Evolutionary conservation across 495 filamentous ascomycete genomes (phyloP).

Genomic region (Trichoderma reesei): DNA sequence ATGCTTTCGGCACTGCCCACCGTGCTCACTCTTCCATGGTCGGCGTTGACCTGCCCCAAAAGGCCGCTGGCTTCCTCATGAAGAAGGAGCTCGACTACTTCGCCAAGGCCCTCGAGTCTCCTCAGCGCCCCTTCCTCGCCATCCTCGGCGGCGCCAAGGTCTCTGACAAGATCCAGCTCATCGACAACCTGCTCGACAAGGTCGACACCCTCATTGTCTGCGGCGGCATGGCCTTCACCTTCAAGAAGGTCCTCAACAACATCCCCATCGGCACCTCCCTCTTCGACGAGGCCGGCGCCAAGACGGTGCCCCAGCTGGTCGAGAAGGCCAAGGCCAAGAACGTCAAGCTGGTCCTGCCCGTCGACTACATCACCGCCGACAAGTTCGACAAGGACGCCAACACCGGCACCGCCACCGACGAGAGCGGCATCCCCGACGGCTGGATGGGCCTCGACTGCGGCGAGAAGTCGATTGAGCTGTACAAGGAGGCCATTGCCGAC

Average conservation of each 20-base stretch:
- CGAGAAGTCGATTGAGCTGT: constrained; percentile 73
- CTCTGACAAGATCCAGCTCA: constrained; percentile 98
- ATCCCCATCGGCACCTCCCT: constrained; percentile 85
- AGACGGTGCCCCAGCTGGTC: constrained; percentile 79
- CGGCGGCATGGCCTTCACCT: constrained; percentile 98
- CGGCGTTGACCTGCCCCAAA: constrained; percentile 86
- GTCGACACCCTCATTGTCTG: constrained; percentile 94
- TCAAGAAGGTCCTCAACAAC: constrained; percentile 93
- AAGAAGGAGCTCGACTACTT: constrained; percentile 99
- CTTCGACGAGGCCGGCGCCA: constrained; percentile 90
- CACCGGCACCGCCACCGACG: constrained; percentile 74
- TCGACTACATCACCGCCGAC: constrained; percentile 92
- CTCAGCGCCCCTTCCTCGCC: constrained; percentile 92
- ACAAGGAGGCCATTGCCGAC: constrained; percentile 71
- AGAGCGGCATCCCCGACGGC: constrained; percentile 84
- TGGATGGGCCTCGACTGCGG: constrained; percentile 97
- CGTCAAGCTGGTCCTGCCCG: constrained; percentile 87
- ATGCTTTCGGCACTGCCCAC: constrained; percentile 97
- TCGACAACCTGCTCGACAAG: constrained; percentile 96
- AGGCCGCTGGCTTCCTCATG: constrained; percentile 94
- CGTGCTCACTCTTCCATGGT: constrained; percentile 99
- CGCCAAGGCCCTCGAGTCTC: constrained; percentile 87
- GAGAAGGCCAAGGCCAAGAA: constrained; percentile 95
- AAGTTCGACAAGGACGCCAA: constrained; percentile 85
- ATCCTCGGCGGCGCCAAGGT: constrained; percentile 98